These are phyloP conservation scores for Gardenia jasminoides DNA, from an alignment of 257 asterid species.

Conservation along the genomic window DNA sequence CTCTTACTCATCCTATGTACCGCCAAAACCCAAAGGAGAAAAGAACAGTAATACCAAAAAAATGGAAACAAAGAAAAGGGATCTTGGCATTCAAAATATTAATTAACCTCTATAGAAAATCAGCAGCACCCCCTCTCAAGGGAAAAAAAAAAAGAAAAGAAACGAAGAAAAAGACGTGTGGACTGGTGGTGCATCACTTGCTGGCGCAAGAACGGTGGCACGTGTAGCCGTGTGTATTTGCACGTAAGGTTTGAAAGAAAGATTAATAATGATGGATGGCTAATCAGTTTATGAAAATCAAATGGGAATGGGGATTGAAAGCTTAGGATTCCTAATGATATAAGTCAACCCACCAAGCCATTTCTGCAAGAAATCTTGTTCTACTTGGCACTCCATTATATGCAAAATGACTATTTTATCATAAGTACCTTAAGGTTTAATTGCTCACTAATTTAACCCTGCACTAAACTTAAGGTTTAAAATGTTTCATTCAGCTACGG, in stretches of 20 bases:
- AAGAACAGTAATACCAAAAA: background rate
- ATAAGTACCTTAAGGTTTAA: background rate
- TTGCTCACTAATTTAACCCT: too few relatives aligned
- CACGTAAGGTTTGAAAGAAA: slow-evolving; percentile 5
- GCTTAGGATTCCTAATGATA: slow-evolving; percentile 7
- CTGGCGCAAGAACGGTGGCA: slow-evolving; percentile 13
- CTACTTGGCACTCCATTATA: background rate
- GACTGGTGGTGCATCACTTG: slow-evolving; percentile 12
- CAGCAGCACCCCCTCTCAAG: too few relatives aligned
- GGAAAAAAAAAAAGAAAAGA: background rate
- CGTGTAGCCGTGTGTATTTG: slow-evolving; percentile 13
- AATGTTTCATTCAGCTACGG: background rate
- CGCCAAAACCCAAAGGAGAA: background rate
- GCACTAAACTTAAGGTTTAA: background rate
- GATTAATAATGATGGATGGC: background rate
- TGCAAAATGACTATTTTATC: slow-evolving; percentile 9
- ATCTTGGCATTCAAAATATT: background rate
- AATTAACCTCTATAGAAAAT: background rate
- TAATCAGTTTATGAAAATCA: slow-evolving; percentile 2
- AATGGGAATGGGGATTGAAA: background rate
- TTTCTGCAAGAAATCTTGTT: slow-evolving; percentile 12
- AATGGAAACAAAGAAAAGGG: background rate
- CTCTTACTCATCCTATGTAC: background rate
- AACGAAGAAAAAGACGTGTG: slow-evolving; percentile 3
- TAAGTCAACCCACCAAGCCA: slow-evolving; percentile 17